These are phyloP conservation scores for Lablab purpureus DNA, from an alignment of 306 rosid species.

Conservation along the genomic window DNA sequence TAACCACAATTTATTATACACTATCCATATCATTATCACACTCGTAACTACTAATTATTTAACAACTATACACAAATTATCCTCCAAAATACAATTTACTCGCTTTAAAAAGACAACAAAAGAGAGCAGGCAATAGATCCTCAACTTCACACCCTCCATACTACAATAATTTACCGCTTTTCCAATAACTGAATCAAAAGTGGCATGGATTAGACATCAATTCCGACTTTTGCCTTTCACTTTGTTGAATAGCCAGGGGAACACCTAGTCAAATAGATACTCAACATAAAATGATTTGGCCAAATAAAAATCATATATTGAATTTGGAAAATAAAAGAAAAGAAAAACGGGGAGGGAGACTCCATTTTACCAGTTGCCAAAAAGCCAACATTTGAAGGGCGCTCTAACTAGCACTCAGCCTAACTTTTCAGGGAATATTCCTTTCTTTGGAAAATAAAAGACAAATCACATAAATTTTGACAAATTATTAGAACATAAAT, in stretches of 20 bases:
- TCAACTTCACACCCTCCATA: neutral
- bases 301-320: neutral
- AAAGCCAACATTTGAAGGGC: neutral
- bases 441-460: neutral
- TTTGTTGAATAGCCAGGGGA: neutral
- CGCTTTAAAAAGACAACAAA: neutral
- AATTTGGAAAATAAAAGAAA: too few species aligned
- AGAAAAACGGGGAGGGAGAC: neutral
- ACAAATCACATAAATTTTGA: neutral
- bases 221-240: neutral
- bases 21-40: neutral
- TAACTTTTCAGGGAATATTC: neutral
- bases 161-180: neutral
- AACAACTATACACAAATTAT: neutral
- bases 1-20: neutral
- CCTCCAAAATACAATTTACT: neutral
- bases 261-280: neutral
- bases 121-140: neutral
- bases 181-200: neutral
- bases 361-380: neutral
- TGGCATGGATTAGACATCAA: neutral
- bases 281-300: neutral
- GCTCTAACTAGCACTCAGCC: neutral
- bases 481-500: neutral
- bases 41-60: neutral